Evolutionary conservation across 1,284 basidiomycete genomes (phyloP).

Genomic region (Puccinia coronata): DNA sequence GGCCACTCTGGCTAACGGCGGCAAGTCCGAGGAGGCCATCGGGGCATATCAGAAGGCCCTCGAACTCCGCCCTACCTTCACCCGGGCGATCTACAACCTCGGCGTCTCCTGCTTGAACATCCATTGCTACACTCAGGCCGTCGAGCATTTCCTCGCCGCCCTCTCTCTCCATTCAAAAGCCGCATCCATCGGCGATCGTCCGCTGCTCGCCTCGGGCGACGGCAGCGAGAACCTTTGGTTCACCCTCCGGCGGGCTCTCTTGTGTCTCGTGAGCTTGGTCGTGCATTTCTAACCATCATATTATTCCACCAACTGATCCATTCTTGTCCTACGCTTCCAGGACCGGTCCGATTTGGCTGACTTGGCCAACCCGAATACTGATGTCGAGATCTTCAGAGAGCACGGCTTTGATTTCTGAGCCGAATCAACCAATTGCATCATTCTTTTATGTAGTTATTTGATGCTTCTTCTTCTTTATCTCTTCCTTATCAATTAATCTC

Average conservation of each 20-base stretch:
- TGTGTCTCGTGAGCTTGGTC: conserved; percentile 64
- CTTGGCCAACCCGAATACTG: conserved; percentile 53
- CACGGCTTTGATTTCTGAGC: conserved; percentile 56
- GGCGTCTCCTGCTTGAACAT: conserved; percentile 96
- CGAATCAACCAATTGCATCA: not conserved
- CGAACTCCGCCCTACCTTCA: conserved; percentile 91
- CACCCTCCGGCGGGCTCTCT: conserved; percentile 81
- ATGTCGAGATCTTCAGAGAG: conserved; percentile 53
- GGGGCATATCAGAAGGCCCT: conserved; percentile 91
- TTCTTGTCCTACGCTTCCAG: conserved; percentile 55
- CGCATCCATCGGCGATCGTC: conserved; percentile 51
- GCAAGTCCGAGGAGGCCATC: conserved; percentile 89
- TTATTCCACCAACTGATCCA: not conserved
- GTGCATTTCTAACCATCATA: not conserved
- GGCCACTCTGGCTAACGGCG: conserved; percentile 91
- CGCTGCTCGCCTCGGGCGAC: conserved; percentile 64
- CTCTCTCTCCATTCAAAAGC: conserved; percentile 71
- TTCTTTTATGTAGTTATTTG: not conserved
- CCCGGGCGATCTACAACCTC: conserved; percentile 95
- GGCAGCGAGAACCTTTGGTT: conserved; percentile 80
- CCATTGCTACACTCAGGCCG: conserved; percentile 90
- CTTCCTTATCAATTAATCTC: not conserved
- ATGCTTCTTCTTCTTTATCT: not conserved
- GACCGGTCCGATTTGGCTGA: conserved; percentile 59
- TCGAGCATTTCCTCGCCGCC: conserved; percentile 92